Evolutionary conservation across 805 yeast genomes (phyloP).

Genomic region (Saccharomyces kudriavzevii): DNA sequence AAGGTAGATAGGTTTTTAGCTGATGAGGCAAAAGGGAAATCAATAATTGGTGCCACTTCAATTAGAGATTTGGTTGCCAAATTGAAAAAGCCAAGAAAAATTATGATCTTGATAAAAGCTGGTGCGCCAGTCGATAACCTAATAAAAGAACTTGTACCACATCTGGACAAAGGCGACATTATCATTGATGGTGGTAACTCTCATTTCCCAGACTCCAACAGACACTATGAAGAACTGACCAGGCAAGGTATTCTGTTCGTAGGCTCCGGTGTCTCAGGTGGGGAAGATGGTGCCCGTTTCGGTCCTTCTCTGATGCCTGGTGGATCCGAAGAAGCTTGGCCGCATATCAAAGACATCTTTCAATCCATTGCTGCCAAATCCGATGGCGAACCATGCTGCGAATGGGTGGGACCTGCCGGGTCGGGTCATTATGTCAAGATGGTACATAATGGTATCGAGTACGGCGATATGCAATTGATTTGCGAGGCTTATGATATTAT

Average conservation of each 20-base stretch:
- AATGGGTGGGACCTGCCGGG: conserved; percentile 99
- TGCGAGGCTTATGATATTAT: conserved; percentile 95
- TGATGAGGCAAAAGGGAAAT: conserved; percentile 95
- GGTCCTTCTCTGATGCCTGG: conserved; percentile 99
- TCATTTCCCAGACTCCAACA: conserved; percentile 96
- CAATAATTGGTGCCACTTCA: conserved; percentile 92
- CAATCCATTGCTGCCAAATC: conserved; percentile 93
- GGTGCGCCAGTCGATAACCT: conserved; percentile 91
- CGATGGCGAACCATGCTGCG: conserved; percentile 99
- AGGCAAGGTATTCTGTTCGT: conserved; percentile 83
- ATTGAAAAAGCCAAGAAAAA: conserved; percentile 95
- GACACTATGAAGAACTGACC: conserved; percentile 86
- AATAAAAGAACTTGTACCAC: conserved; percentile 80
- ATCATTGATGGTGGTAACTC: conserved; percentile 99
- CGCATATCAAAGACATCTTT: conserved; percentile 92
- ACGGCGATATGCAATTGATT: conserved; percentile 99
- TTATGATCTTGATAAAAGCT: conserved; percentile 90
- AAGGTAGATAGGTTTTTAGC: conserved; percentile 91
- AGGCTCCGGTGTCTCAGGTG: conserved; percentile 99
- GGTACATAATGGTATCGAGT: conserved; percentile 99
- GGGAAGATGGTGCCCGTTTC: conserved; percentile 99
- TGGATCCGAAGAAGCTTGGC: conserved; percentile 98
- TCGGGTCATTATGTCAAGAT: conserved; percentile 98
- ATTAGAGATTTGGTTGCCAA: conserved; percentile 77
- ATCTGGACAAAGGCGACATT: conserved; percentile 92